A percentile compares a stretch with the other conserved stretches of the same genome.
Conservation (phyloP, 2,329 filamentous ascomycete genomes). For the Ascosphaera aggregata region DNA sequence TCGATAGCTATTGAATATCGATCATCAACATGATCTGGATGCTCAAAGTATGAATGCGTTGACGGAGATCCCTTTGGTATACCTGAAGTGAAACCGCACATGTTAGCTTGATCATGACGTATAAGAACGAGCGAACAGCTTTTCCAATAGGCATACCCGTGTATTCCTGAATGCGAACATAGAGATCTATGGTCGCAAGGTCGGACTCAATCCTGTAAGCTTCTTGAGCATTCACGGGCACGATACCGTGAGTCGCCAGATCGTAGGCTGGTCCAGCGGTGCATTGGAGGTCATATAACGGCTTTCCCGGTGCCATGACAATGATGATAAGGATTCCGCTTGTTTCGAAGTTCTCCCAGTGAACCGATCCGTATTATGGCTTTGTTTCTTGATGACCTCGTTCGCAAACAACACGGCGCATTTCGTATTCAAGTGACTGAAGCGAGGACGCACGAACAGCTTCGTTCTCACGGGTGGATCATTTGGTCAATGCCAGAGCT, state of each 20-base stretch:
- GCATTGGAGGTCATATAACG: constrained; percentile 47
- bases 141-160: constrained; percentile 13
- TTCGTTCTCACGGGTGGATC: too few species aligned
- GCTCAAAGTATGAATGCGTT: constrained; percentile 55
- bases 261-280: constrained; percentile 65
- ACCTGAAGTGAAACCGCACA: constrained; percentile 26
- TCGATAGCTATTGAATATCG: constrained; percentile 68
- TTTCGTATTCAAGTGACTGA: too few species aligned
- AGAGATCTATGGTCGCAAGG: constrained; percentile 42
- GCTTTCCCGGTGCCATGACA: constrained; percentile 3
- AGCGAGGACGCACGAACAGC: too few species aligned
- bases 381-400: too few species aligned
- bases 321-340: neutral
- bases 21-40: constrained; percentile 45
- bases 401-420: too few species aligned
- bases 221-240: constrained; percentile 50
- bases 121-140: too few species aligned
- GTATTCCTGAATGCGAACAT: constrained; percentile 48
- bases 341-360: too few species aligned
- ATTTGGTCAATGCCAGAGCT: too few species aligned
- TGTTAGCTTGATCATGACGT: neutral
- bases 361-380: too few species aligned
- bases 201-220: constrained; percentile 39
- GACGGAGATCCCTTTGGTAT: constrained; percentile 45
- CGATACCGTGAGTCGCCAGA: constrained; percentile 41